Conservation (phyloP, 192 early-diverging fungal genomes). For the Piromyces finnis region DNA sequence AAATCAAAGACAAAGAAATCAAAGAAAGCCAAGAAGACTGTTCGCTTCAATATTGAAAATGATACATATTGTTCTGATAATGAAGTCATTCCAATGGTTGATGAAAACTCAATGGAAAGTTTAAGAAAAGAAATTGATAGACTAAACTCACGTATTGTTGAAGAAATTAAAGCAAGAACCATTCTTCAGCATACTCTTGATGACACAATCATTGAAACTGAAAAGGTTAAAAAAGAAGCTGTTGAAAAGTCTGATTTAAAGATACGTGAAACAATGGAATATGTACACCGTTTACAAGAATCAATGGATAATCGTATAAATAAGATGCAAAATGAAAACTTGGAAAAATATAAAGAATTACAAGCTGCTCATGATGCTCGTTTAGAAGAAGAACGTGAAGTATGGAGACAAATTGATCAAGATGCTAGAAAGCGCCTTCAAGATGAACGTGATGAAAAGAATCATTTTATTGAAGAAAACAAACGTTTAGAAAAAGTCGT, state of each 20-base stretch:
- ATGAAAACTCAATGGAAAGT: not conserved
- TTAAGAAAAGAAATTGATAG: not conserved
- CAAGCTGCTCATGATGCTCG: not conserved
- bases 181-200: not conserved
- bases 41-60: not conserved
- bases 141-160: not conserved
- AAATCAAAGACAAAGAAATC: not conserved
- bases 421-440: not conserved
- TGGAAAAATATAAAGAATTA: not conserved
- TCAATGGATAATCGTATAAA: not conserved
- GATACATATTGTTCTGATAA: not conserved
- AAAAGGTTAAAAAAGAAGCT: not conserved
- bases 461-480: not conserved
- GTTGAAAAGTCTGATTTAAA: not conserved
- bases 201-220: not conserved
- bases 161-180: not conserved
- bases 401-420: not conserved
- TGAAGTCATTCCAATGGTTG: not conserved
- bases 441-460: not conserved
- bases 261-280: not conserved
- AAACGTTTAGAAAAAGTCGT: not conserved
- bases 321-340: not conserved
- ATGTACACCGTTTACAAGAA: not conserved
- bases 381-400: not conserved
- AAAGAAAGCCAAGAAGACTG: not conserved